Base-by-base conservation (phyloP, 441 rosid species). In the Viola pubescens region DNA sequence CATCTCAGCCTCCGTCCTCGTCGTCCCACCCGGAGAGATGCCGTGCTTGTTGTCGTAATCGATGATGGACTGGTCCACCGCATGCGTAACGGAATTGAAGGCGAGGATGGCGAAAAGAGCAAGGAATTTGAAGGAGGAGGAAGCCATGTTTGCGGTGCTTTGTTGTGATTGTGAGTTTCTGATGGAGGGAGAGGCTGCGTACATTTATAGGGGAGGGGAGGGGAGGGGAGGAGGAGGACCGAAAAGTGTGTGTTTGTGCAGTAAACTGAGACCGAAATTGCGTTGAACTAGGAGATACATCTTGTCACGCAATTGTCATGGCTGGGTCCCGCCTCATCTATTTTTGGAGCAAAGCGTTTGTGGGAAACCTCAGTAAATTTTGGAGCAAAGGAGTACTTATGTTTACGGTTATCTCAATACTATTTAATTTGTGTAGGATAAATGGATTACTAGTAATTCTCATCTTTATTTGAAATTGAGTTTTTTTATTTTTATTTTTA, bases 21-120 rank as follows among this genome's bases (percentile, higher is more conserved):
- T 55, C 34, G 34, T 26, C 34, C 34, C 34, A 26, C 45, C 38
- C 62, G 10, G 70, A 66, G 46, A 59, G 37, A 19, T 63, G 66
- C 58, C 77, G 72, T 85, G 91, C 37, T 53, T 63, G 19, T 70
- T 62, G 63, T 84, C 83, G 81, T 88, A 82, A 14, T 83, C 77
- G 51, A 88, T 65, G 60, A 88, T 88, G 39, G 98, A 91, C 82
- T 76, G 72, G 68, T 91, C 98, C 6, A 72, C 49, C 54, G 96
- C 89, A 2, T 58, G 43, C 5, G 67, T 37, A 6, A 49, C 7
- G 3, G 79, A 78, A n/a, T 80, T 71, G 16, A 75, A 56, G 45
- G 75, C 58, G 75, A 26, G 38, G 14, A 63, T 9, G 4, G 66
- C 49, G 9, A 75, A 12, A 46, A 59, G 12, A 4, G 59, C 4